Evolutionary conservation across 1,284 basidiomycete species (phyloP).

Genomic region (Cryptococcus depauperatus): DNA sequence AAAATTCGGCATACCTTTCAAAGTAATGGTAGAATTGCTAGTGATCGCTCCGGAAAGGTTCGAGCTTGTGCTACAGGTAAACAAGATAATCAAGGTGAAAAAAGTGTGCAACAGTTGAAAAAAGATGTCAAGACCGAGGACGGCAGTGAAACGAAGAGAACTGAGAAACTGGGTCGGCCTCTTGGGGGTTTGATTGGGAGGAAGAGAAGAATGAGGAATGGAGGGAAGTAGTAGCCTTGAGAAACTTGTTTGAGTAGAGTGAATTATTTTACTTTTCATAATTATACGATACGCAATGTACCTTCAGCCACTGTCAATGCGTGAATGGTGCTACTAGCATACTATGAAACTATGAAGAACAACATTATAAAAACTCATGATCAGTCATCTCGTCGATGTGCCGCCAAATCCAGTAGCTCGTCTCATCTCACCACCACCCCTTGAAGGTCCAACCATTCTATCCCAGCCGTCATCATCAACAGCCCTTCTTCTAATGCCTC

Average conservation of each 20-base stretch:
- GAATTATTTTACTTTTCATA: too few species aligned
- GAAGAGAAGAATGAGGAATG: constrained; percentile 42
- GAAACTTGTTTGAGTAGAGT: too few species aligned
- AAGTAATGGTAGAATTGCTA: background rate
- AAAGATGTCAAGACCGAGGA: background rate
- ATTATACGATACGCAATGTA: background rate
- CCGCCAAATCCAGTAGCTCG: constrained; percentile 39
- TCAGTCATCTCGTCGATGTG: constrained; percentile 21
- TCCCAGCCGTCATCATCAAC: too few species aligned
- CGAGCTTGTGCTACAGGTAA: background rate
- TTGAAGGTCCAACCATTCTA: background rate
- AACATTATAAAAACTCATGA: background rate
- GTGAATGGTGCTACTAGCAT: too few species aligned
- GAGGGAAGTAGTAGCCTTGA: constrained; percentile 26
- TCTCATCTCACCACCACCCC: constrained; percentile 19
- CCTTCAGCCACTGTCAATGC: too few species aligned
- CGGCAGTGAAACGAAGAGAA: constrained; percentile 29
- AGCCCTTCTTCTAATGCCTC: too few species aligned
- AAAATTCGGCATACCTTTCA: too few species aligned
- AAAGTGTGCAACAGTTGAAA: background rate
- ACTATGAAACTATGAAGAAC: too few species aligned
- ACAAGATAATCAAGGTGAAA: too few species aligned
- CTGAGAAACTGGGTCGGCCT: constrained; percentile 40
- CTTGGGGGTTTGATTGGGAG: constrained; percentile 44
- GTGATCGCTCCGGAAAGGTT: constrained; percentile 1